Evolutionary conservation across 495 filamentous ascomycete species (phyloP).

Genomic region (Cercophora samala): DNA sequence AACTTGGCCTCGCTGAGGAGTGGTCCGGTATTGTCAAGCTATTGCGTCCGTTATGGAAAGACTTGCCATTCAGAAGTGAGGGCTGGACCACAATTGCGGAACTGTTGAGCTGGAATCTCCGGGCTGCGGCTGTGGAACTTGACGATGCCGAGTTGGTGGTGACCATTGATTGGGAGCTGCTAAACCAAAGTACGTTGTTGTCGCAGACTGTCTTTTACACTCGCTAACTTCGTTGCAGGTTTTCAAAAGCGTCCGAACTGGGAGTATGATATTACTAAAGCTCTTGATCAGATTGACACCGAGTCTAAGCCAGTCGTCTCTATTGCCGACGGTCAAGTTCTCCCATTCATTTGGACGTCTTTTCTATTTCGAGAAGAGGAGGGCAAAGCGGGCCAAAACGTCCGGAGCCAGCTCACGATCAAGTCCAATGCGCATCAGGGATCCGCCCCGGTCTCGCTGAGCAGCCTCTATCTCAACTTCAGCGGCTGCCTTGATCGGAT

Average conservation of each 20-base stretch:
- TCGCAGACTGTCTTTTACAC: background rate
- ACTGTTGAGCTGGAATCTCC: constrained; percentile 68
- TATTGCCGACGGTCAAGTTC: constrained; percentile 62
- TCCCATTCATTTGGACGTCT: constrained; percentile 66
- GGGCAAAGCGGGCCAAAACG: constrained; percentile 78
- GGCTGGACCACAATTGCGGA: constrained; percentile 78
- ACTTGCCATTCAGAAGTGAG: constrained; percentile 68
- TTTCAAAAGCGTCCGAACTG: constrained; percentile 60
- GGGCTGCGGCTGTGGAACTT: constrained; percentile 63
- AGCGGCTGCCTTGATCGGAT: constrained; percentile 66
- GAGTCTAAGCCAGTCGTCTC: constrained; percentile 61
- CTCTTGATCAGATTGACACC: constrained; percentile 55
- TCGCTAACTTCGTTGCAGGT: constrained; percentile 34
- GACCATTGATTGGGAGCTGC: constrained; percentile 80
- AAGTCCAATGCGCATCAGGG: constrained; percentile 62
- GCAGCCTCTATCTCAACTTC: constrained; percentile 62
- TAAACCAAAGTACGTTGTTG: constrained; percentile 58
- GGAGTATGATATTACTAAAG: constrained; percentile 71
- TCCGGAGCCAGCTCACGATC: constrained; percentile 69
- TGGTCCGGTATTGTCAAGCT: constrained; percentile 67
- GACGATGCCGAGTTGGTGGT: constrained; percentile 65
- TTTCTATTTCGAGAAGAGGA: constrained; percentile 71
- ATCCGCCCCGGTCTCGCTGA: constrained; percentile 62
- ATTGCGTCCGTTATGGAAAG: constrained; percentile 68
- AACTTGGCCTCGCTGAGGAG: constrained; percentile 57